These are phyloP conservation scores for Sarocladium brachiariae DNA, from an alignment of 2,329 filamentous ascomycete species.

Conservation along the genomic window DNA sequence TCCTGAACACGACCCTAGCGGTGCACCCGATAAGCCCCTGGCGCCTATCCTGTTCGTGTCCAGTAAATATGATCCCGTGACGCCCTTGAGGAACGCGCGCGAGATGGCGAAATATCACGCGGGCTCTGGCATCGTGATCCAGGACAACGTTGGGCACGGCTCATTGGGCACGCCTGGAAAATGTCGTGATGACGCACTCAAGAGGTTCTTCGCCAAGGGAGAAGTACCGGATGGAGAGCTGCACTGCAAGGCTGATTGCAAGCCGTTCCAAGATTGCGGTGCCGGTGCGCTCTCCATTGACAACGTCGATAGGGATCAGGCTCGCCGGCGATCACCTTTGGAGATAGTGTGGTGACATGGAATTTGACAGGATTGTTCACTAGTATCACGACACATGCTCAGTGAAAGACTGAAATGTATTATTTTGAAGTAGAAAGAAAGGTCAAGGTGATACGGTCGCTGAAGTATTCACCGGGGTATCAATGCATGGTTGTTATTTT, in stretches of 20 bases:
- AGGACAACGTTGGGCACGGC: conserved; percentile 24
- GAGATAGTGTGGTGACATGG: not conserved
- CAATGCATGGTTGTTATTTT: no score
- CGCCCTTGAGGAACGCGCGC: conserved; percentile 32
- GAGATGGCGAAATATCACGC: conserved; percentile 21
- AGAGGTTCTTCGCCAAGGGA: conserved; percentile 17
- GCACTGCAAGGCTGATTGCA: conserved; percentile 17
- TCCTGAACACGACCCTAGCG: conserved; percentile 17
- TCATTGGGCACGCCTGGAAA: conserved; percentile 14
- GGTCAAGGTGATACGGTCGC: no score
- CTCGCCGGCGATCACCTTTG: not conserved
- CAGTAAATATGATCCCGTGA: conserved; percentile 38
- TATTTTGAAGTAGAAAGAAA: no score
- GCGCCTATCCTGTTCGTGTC: conserved; percentile 38
- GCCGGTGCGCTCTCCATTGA: not conserved
- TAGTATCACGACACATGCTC: no score
- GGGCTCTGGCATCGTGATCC: conserved; percentile 22
- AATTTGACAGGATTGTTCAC: not conserved
- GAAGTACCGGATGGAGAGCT: conserved; percentile 17
- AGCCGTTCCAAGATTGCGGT: conserved; percentile 10
- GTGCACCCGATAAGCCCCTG: conserved; percentile 24
- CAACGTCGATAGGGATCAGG: not conserved
- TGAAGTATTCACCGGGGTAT: not conserved
- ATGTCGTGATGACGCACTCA: conserved; percentile 13
- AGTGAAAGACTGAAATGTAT: no score